Conservation (phyloP, 2,329 filamentous ascomycete species). For the Epichloe uncinata region DNA sequence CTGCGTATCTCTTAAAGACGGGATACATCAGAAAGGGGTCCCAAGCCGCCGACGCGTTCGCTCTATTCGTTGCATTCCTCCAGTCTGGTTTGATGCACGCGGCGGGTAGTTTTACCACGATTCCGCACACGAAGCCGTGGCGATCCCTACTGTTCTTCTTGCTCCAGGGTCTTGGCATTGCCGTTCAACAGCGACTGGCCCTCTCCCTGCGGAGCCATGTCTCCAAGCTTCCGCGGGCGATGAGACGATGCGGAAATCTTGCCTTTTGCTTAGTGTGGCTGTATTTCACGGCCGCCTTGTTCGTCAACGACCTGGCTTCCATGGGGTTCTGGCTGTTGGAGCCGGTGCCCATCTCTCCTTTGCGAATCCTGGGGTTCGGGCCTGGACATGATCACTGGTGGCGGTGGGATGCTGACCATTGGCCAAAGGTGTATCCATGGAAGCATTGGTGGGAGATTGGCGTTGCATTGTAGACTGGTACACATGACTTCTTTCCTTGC, state of each 20-base stretch:
- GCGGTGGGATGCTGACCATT: slow-evolving; percentile 46
- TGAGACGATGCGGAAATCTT: slow-evolving; percentile 45
- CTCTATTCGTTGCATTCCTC: slow-evolving; percentile 36
- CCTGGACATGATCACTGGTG: slow-evolving; percentile 48
- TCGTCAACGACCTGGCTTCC: slow-evolving; percentile 65
- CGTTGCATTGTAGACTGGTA: slow-evolving; percentile 15
- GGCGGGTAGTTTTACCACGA: slow-evolving; percentile 52
- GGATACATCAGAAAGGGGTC: slow-evolving; percentile 25
- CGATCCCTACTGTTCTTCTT: slow-evolving; percentile 56
- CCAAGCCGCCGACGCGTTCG: slow-evolving; percentile 11
- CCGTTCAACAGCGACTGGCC: slow-evolving; percentile 38
- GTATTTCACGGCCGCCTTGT: slow-evolving; percentile 45
- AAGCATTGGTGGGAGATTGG: slow-evolving; percentile 46
- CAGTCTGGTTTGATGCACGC: slow-evolving; percentile 59
- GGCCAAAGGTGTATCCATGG: slow-evolving; percentile 44
- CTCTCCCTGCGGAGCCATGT: slow-evolving; percentile 20
- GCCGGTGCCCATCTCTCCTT: slow-evolving; percentile 60
- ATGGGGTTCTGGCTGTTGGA: slow-evolving; percentile 71
- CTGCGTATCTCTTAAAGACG: slow-evolving; percentile 29
- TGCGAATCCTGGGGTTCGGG: slow-evolving; percentile 55
- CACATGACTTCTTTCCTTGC: not conserved
- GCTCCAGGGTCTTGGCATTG: slow-evolving; percentile 52
- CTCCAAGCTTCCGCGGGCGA: slow-evolving; percentile 26
- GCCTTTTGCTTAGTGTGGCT: slow-evolving; percentile 54
- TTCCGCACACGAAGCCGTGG: slow-evolving; percentile 39